Conservation (phyloP, 768 basidiomycete species). For the Calocybe cyanea region DNA sequence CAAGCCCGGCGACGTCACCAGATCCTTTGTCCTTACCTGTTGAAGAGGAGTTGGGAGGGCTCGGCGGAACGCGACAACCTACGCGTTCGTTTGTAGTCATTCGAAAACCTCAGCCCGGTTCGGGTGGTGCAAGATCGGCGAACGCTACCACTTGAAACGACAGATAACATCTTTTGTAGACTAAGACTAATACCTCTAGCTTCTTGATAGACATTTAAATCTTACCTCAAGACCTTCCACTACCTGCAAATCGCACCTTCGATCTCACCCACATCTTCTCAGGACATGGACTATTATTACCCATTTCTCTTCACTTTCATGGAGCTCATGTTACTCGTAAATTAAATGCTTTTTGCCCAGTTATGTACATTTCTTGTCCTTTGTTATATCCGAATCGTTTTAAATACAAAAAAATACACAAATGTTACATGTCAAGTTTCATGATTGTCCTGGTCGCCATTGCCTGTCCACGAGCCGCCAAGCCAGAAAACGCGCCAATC, state of each 20-base stretch:
- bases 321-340: slow-evolving; percentile 12
- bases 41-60: slow-evolving; percentile 33
- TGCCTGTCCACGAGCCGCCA: slow-evolving; percentile 48
- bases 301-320: slow-evolving; percentile 5
- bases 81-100: slow-evolving; percentile 68
- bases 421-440: not conserved
- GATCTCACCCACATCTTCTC: not conserved
- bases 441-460: slow-evolving; percentile 19
- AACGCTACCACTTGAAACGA: slow-evolving; percentile 15
- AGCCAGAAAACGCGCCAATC: slow-evolving; percentile 86
- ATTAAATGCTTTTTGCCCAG: slow-evolving; percentile 7
- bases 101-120: slow-evolving; percentile 44
- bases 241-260: not conserved
- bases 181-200: not conserved
- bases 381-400: not conserved
- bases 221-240: not conserved
- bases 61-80: slow-evolving; percentile 30
- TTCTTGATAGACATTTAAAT: not conserved
- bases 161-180: slow-evolving; percentile 2
- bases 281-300: slow-evolving; percentile 10
- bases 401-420: not conserved
- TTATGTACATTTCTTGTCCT: slow-evolving; percentile 6
- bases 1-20: slow-evolving; percentile 19
- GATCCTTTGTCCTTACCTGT: slow-evolving; percentile 20
- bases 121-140: slow-evolving; percentile 7